A percentile compares a stretch with the other conserved stretches of the same genome.
Evolutionary conservation across 2,329 filamentous ascomycete species (phyloP).

Genomic region (Pseudonectria foliicola): DNA sequence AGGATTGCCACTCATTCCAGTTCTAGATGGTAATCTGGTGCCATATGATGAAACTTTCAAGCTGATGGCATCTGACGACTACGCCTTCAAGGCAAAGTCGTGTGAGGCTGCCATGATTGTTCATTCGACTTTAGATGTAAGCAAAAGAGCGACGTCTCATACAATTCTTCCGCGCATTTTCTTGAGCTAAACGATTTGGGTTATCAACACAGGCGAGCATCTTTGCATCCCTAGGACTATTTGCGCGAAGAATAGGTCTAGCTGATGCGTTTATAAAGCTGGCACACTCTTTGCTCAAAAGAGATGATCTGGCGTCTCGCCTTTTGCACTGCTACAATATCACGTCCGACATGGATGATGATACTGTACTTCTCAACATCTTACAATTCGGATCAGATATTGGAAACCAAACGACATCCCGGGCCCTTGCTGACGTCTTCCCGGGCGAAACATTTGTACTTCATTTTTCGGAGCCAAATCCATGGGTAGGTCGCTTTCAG

Average conservation of each 20-base stretch:
- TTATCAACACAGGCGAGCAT: conserved; percentile 2
- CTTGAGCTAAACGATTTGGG: too few species aligned
- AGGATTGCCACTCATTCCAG: too few species aligned
- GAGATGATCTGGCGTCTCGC: not conserved
- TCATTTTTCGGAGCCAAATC: conserved; percentile 6
- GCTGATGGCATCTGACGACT: not conserved
- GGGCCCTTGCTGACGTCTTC: not conserved
- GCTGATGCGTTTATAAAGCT: conserved; percentile 1
- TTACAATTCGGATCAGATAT: conserved; percentile 5
- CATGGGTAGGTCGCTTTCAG: conserved; percentile 7
- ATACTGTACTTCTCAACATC: conserved; percentile 1
- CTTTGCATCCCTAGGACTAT: conserved; percentile 1
- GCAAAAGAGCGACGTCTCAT: too few species aligned
- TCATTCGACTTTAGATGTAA: conserved; percentile 2
- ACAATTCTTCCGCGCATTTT: too few species aligned
- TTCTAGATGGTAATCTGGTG: too few species aligned
- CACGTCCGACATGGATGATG: not conserved
- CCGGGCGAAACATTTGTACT: conserved; percentile 1
- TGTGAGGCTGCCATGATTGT: conserved; percentile 1
- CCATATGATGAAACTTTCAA: too few species aligned
- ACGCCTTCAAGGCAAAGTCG: not conserved
- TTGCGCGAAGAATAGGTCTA: not conserved
- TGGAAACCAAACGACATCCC: not conserved
- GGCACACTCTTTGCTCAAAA: not conserved
- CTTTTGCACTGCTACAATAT: conserved; percentile 1